Evolutionary conservation across 2,329 filamentous ascomycete genomes (phyloP).

Genomic region (Sporothrix brunneoviolacea): DNA sequence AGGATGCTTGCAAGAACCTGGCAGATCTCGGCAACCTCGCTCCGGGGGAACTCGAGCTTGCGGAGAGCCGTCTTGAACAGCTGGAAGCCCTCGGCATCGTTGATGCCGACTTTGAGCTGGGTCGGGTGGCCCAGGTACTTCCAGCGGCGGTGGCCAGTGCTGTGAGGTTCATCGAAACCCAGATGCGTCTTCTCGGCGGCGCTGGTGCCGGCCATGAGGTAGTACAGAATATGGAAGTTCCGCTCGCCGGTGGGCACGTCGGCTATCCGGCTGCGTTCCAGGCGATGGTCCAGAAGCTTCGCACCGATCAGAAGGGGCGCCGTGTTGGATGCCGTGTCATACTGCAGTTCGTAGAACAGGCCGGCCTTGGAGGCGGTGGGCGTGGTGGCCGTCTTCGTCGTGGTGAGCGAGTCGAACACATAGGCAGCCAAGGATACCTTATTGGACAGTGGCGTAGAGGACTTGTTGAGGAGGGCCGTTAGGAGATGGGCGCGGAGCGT

Average conservation of each 20-base stretch:
- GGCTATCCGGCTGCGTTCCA: conserved; percentile 86
- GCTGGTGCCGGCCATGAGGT: conserved; percentile 87
- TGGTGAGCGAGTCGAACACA: conserved; percentile 92
- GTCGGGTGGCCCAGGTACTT: conserved; percentile 94
- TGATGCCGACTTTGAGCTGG: conserved; percentile 93
- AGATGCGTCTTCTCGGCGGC: conserved; percentile 84
- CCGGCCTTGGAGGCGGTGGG: conserved; percentile 94
- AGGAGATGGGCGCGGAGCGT: conserved; percentile 86
- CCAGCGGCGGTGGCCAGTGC: conserved; percentile 68
- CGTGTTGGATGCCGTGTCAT: conserved; percentile 79
- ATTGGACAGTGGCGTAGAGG: conserved; percentile 84
- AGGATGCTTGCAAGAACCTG: conserved; percentile 89
- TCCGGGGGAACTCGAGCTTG: conserved; percentile 87
- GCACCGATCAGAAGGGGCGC: conserved; percentile 87
- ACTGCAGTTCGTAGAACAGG: conserved; percentile 92
- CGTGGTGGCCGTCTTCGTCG: conserved; percentile 92
- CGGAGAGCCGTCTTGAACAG: conserved; percentile 94
- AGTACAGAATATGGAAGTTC: conserved; percentile 95
- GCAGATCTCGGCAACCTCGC: conserved; percentile 94
- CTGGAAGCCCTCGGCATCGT: conserved; percentile 91
- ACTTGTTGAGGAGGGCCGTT: conserved; percentile 78
- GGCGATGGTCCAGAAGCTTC: conserved; percentile 86
- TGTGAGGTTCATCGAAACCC: conserved; percentile 46
- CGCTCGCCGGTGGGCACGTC: conserved; percentile 91
- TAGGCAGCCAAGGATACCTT: conserved; percentile 93